phyloP scores from a whole-genome alignment of 306 rosid genomes.

The Glycine latifolia region DNA sequence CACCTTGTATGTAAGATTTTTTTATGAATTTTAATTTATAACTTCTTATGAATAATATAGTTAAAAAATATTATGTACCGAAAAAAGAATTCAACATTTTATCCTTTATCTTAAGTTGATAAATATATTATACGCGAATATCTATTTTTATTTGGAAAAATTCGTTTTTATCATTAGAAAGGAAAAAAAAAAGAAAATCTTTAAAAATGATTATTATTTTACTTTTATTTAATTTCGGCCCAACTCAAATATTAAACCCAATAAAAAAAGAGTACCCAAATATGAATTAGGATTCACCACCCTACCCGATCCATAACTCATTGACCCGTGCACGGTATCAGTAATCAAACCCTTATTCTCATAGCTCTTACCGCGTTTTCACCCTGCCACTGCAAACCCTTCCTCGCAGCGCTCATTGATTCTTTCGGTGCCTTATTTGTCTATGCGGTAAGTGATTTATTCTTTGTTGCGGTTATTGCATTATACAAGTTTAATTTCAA shows the following conservation, averaged over 20 bases:
- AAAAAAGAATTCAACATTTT: too few species aligned
- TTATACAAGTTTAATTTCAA: background rate
- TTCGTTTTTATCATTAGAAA: too few species aligned
- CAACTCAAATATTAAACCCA: background rate
- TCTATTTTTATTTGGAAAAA: too few species aligned
- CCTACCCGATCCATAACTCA: background rate
- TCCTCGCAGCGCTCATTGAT: background rate
- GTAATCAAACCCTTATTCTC: background rate
- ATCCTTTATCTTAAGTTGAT: too few species aligned
- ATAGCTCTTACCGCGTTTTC: too few species aligned
- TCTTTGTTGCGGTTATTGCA: background rate
- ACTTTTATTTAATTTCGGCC: background rate
- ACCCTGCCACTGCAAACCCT: background rate
- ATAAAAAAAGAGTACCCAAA: background rate
- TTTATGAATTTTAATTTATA: too few species aligned
- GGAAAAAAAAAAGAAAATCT: too few species aligned
- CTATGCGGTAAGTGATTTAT: background rate
- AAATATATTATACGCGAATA: too few species aligned
- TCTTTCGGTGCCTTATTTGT: background rate
- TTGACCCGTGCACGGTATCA: background rate
- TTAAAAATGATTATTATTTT: background rate
- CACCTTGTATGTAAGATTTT: too few species aligned
- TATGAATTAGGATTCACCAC: background rate
- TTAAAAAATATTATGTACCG: too few species aligned
- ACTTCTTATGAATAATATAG: too few species aligned